These are phyloP conservation scores for Lasiodiplodia sp. DNA, from an alignment of 2,329 filamentous ascomycete genomes.

Conservation along the genomic window DNA sequence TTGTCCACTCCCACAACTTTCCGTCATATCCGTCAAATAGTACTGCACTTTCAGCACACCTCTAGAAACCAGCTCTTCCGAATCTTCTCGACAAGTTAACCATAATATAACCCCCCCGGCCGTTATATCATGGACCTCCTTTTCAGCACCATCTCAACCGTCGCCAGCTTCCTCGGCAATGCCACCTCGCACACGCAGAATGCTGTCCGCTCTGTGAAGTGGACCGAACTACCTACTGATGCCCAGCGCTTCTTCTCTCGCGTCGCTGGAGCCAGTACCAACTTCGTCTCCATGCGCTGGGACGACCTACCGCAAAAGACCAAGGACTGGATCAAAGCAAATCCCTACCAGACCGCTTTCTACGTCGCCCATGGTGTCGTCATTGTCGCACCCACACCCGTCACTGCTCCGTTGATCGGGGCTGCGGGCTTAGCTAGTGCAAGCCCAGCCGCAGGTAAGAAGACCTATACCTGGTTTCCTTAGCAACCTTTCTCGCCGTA, in stretches of 20 bases:
- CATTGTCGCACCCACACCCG: slow-evolving; percentile 37
- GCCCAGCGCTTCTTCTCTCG: slow-evolving; percentile 21
- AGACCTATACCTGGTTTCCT: not conserved
- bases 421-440: slow-evolving; percentile 36
- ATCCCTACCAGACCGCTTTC: slow-evolving; percentile 39
- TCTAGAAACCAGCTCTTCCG: no score
- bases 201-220: not conserved
- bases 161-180: slow-evolving; percentile 4
- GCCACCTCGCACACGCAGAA: not conserved
- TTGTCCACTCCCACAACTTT: not conserved
- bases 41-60: not conserved
- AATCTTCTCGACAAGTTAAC: not conserved
- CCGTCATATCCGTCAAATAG: not conserved
- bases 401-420: slow-evolving; percentile 37
- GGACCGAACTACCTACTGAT: slow-evolving; percentile 2
- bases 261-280: slow-evolving; percentile 3
- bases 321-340: slow-evolving; percentile 32
- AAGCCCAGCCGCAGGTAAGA: slow-evolving; percentile 38
- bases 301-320: slow-evolving; percentile 12
- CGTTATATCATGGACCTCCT: slow-evolving; percentile 15
- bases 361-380: slow-evolving; percentile 38
- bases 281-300: slow-evolving; percentile 20
- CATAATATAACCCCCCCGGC: not conserved
- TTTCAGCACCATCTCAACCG: slow-evolving; percentile 11
- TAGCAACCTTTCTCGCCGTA: not conserved